A percentile compares a stretch with the other conserved stretches of the same genome.
Evolutionary conservation across 805 yeast genomes (phyloP).

Genomic region (Wickerhamiella hasegawae): DNA sequence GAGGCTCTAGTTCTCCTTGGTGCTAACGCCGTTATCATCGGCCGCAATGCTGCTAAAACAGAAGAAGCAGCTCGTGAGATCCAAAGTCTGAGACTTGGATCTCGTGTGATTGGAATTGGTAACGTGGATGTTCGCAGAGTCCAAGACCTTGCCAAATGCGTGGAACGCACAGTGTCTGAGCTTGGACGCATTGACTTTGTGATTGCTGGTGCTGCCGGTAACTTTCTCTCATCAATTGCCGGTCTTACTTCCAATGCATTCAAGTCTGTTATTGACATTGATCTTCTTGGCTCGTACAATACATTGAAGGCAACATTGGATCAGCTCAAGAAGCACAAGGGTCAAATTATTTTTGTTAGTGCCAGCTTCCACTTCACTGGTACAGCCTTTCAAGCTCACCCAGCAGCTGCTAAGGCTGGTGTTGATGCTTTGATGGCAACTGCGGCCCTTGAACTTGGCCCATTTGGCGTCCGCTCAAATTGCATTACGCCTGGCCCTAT

Average conservation of each 20-base stretch:
- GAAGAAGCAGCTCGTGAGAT: slow-evolving; percentile 53
- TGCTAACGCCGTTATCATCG: slow-evolving; percentile 73
- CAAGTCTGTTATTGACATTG: slow-evolving; percentile 74
- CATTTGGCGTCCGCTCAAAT: slow-evolving; percentile 69
- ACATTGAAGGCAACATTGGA: slow-evolving; percentile 70
- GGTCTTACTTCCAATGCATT: slow-evolving; percentile 74
- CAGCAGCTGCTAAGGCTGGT: slow-evolving; percentile 93
- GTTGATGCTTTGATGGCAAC: slow-evolving; percentile 75
- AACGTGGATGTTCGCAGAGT: slow-evolving; percentile 67
- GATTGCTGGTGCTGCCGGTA: slow-evolving; percentile 94
- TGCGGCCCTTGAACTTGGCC: slow-evolving; percentile 82
- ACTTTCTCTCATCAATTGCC: slow-evolving; percentile 67
- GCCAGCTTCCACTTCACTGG: slow-evolving; percentile 88
- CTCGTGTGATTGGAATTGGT: slow-evolving; percentile 58
- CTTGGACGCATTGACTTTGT: slow-evolving; percentile 75
- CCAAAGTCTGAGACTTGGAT: slow-evolving; percentile 36
- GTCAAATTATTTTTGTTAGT: slow-evolving; percentile 61
- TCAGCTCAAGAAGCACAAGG: slow-evolving; percentile 48
- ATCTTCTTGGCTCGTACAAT: slow-evolving; percentile 75
- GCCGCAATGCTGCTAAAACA: slow-evolving; percentile 58
- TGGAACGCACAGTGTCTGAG: slow-evolving; percentile 40
- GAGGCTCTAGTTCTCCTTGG: slow-evolving; percentile 79
- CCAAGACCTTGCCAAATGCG: slow-evolving; percentile 45
- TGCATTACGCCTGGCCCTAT: slow-evolving; percentile 89
- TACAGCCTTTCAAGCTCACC: slow-evolving; percentile 77